Evolutionary conservation across 192 early-diverging fungal species (phyloP), one percentile per base, ranked within the genome.

Genomic region (Gryganskiella cystojenkinii): DNA sequence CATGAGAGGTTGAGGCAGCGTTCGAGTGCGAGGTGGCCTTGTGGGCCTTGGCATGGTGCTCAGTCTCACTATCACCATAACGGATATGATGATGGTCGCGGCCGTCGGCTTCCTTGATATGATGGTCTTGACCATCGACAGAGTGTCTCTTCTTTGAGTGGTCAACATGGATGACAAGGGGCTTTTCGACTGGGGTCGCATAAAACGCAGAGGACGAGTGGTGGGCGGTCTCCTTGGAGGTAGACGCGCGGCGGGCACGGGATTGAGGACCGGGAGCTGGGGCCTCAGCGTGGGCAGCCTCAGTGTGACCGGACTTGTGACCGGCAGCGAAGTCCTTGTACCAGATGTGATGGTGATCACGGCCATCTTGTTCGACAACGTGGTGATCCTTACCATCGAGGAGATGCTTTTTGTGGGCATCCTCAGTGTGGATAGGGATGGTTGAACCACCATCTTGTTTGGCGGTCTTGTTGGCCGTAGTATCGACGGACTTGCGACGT

Each of bases 281-380:
- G n/a, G 20, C 9, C 31, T 56, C 55, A n/a, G 33, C 55, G 34
- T 31, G 55, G 6, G 55, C 33, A 19, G 55, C 55, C n/a, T 34
- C 55, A n/a, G 55, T n/a, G 28, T 25, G 55, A 56, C 33, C n/a
- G 55, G 17, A 22, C 31, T 6, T 35, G 31, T 33, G 17, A 22
- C 31, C 55, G 13, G 55, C 17, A 56, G 17, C 34, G 14, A 67
- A 67, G 11, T 58, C 55, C 55, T 67, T 28, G 45, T 57, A 67
- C 55, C 55, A 67, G 65, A 67, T 58, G 45, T 67, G 65, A 28
- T 67, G 65, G 15, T 28, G 65, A 17, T 67, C 55, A 22, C 28
- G 30, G 5, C 54, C 54, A 40, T 58, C 65, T 17, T 67, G 43
- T 28, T 67, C 65, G 3, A 25, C 0, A 5, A 57, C 22, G 34